Conservation (phyloP, 257 asterid species). For the Pogostemon cablin region DNA sequence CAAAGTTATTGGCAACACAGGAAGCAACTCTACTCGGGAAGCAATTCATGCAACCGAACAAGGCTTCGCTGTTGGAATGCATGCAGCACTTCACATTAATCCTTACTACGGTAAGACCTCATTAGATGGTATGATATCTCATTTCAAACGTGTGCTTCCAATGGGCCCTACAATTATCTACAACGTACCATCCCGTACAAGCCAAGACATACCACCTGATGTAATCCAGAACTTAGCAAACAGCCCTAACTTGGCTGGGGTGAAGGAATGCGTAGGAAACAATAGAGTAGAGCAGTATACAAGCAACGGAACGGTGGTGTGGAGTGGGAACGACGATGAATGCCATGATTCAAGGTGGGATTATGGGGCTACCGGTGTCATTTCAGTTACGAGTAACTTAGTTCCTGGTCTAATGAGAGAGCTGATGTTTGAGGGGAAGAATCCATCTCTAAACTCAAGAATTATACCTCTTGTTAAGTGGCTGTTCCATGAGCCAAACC, state of each 20-base stretch:
- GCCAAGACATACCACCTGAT: slow-evolving; percentile 76
- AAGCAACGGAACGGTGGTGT: slow-evolving; percentile 57
- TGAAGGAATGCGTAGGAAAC: slow-evolving; percentile 81
- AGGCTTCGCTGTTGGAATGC: slow-evolving; percentile 97
- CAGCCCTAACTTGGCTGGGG: slow-evolving; percentile 75
- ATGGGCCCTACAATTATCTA: slow-evolving; percentile 92
- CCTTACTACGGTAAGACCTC: slow-evolving; percentile 95
- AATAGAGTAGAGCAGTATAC: slow-evolving; percentile 68
- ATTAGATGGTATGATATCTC: slow-evolving; percentile 69
- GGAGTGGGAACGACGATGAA: slow-evolving; percentile 91
- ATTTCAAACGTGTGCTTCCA: slow-evolving; percentile 69
- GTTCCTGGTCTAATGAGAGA: slow-evolving; percentile 77
- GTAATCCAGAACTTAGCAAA: slow-evolving; percentile 48
- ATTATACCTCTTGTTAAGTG: slow-evolving; percentile 61
- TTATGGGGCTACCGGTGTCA: slow-evolving; percentile 69
- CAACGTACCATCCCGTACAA: slow-evolving; percentile 85
- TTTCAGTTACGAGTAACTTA: slow-evolving; percentile 81
- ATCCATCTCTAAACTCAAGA: slow-evolving; percentile 53
- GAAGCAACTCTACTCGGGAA: slow-evolving; percentile 90
- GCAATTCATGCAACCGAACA: slow-evolving; percentile 92
- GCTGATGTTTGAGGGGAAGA: slow-evolving; percentile 73
- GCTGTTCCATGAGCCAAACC: slow-evolving; percentile 81
- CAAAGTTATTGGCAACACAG: slow-evolving; percentile 88
- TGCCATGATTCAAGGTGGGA: slow-evolving; percentile 90
- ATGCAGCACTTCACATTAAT: slow-evolving; percentile 85